Conservation (phyloP, 805 yeast genomes). For the Hanseniaspora lachancei region DNA sequence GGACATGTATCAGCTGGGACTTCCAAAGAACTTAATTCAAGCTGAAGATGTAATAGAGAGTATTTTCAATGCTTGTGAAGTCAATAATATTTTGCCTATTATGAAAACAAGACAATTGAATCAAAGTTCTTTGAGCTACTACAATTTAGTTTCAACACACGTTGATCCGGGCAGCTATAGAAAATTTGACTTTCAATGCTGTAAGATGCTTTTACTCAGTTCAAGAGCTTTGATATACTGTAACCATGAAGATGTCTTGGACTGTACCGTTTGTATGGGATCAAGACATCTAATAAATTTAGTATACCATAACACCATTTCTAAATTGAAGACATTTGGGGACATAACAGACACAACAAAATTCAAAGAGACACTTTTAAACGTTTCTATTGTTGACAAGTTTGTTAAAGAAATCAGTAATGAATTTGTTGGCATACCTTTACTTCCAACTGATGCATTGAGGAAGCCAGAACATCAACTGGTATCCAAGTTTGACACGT, state of each 20-base stretch:
- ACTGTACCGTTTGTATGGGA: slow-evolving; percentile 14
- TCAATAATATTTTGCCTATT: neutral
- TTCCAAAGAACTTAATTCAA: neutral
- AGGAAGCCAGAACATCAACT: slow-evolving; percentile 17
- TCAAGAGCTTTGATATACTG: slow-evolving; percentile 72
- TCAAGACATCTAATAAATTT: neutral
- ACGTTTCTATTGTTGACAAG: slow-evolving; percentile 13
- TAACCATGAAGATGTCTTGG: slow-evolving; percentile 23
- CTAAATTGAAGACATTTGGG: neutral
- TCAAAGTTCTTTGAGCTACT: neutral
- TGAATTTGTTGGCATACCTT: slow-evolving; percentile 22
- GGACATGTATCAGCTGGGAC: neutral
- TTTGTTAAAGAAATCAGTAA: slow-evolving; percentile 11
- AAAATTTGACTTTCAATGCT: slow-evolving; percentile 73
- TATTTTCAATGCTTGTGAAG: neutral
- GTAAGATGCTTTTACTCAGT: slow-evolving; percentile 54
- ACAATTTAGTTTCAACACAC: neutral
- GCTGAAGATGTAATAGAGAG: neutral
- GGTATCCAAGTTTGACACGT: slow-evolving; percentile 30
- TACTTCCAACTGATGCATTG: slow-evolving; percentile 15
- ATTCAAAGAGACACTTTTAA: slow-evolving; percentile 15
- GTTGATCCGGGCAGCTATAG: slow-evolving; percentile 57
- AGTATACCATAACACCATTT: neutral
- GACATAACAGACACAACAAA: neutral
- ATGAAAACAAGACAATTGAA: neutral